Percentiles rank a stretch among this genome's conserved stretches.
Evolutionary conservation across 768 basidiomycete species (phyloP).

Genomic region (Suillus discolor): DNA sequence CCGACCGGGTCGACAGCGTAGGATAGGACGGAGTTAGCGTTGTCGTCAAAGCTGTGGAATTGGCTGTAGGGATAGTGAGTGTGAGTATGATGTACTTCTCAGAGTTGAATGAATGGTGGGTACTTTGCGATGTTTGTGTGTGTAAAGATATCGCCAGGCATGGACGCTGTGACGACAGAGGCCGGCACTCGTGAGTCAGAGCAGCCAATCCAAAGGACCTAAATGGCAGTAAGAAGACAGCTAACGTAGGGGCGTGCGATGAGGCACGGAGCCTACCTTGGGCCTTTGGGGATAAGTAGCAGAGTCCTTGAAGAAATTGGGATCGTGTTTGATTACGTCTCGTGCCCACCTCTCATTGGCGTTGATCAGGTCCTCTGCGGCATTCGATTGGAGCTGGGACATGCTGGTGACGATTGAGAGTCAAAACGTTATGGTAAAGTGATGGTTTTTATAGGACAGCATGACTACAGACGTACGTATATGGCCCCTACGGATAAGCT

Average conservation of each 20-base stretch:
- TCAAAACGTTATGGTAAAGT: neutral
- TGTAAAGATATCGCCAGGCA: constrained; percentile 82
- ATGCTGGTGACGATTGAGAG: neutral
- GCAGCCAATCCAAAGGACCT: constrained; percentile 85
- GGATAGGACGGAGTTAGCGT: constrained; percentile 66
- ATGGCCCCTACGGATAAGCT: too few species aligned
- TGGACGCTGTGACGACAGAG: constrained; percentile 67
- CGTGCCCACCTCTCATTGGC: constrained; percentile 72
- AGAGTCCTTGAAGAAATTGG: constrained; percentile 61
- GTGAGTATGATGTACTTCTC: neutral
- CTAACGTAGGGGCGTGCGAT: neutral
- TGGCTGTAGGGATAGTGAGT: constrained; percentile 47
- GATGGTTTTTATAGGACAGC: neutral
- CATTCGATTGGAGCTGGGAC: neutral
- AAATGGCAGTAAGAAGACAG: neutral
- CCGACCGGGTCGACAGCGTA: constrained; percentile 75
- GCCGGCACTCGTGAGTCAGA: constrained; percentile 89
- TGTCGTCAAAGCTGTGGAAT: constrained; percentile 72
- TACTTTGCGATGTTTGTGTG: constrained; percentile 91
- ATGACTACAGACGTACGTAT: too few species aligned
- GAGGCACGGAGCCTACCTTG: constrained; percentile 45
- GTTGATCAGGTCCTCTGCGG: constrained; percentile 33
- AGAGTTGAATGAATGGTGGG: neutral
- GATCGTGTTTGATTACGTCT: constrained; percentile 54
- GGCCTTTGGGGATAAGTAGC: constrained; percentile 63